phyloP scores from a whole-genome alignment of 352 stramenopile genomes.

The Pythium pyrilobum region DNA sequence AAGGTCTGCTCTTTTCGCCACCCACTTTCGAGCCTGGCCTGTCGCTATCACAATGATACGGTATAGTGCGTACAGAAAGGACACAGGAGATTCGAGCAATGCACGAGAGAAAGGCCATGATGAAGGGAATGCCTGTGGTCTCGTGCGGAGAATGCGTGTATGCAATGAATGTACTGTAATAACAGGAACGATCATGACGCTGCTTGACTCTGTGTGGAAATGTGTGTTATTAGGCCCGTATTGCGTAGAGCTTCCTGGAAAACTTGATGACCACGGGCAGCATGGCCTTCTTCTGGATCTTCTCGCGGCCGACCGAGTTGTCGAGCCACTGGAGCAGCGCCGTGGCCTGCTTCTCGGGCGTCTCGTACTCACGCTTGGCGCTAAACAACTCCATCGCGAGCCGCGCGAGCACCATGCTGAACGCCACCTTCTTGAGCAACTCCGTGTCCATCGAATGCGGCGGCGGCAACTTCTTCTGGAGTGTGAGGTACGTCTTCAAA shows the following conservation, averaged over 20 bases:
- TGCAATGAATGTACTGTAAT: too few relatives aligned
- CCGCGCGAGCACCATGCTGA: constrained; percentile 54
- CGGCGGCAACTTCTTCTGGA: constrained; percentile 45
- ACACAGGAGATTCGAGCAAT: too few relatives aligned
- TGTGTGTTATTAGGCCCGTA: not conserved
- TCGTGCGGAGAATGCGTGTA: too few relatives aligned
- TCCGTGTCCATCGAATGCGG: constrained; percentile 44
- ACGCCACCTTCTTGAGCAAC: constrained; percentile 67
- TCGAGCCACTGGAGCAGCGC: constrained; percentile 74
- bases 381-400: constrained; percentile 70
- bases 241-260: constrained; percentile 57
- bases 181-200: not conserved
- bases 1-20: too few relatives aligned
- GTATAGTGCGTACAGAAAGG: too few relatives aligned
- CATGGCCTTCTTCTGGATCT: constrained; percentile 58
- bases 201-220: constrained; percentile 7
- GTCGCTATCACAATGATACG: too few relatives aligned
- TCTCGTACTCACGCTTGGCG: constrained; percentile 61
- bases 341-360: constrained; percentile 61
- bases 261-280: constrained; percentile 73
- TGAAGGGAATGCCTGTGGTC: too few relatives aligned
- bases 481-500: constrained; percentile 56
- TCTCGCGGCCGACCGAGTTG: constrained; percentile 61
- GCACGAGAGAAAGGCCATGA: too few relatives aligned
- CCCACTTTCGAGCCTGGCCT: too few relatives aligned